phyloP scores from a whole-genome alignment of 352 stramenopile genomes.

The Phytophthora brassicae region DNA sequence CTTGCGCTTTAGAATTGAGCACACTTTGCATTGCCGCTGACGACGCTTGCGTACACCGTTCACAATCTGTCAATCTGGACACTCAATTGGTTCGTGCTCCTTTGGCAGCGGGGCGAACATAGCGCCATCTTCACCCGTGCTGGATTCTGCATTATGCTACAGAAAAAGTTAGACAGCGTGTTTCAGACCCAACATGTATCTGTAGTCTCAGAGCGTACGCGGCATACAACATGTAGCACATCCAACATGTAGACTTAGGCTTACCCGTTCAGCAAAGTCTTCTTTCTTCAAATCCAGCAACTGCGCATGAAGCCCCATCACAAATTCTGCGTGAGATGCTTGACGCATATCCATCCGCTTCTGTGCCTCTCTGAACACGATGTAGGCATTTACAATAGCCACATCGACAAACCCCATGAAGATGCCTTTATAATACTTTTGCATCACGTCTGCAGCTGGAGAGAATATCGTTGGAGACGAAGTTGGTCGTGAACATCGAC shows the following conservation, averaged over 20 bases:
- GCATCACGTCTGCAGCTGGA: neutral
- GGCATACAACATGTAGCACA: neutral
- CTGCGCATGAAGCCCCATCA: constrained; percentile 12
- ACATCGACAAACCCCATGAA: constrained; percentile 29
- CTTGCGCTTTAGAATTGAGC: neutral
- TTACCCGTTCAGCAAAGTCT: neutral
- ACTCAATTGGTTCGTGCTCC: neutral
- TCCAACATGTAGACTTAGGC: constrained; percentile 3
- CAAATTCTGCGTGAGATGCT: constrained; percentile 8
- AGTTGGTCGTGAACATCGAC: no score
- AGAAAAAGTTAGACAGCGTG: neutral
- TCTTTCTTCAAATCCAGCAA: neutral
- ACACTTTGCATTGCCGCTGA: neutral
- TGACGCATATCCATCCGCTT: neutral
- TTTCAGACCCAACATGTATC: neutral
- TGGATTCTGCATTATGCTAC: no score
- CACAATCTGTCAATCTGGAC: neutral
- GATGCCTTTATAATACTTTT: constrained; percentile 26
- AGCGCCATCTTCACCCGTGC: neutral
- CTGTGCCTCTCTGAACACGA: constrained; percentile 15
- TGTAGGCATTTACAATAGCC: constrained; percentile 23
- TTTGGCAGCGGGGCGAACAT: neutral
- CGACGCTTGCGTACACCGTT: neutral
- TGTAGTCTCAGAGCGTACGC: neutral
- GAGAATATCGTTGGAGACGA: no score